A percentile compares a stretch with the other conserved stretches of the same genome.
These are phyloP conservation scores for Hymenoscyphus albidus DNA, from an alignment of 2,329 filamentous ascomycete species.

Conservation along the genomic window DNA sequence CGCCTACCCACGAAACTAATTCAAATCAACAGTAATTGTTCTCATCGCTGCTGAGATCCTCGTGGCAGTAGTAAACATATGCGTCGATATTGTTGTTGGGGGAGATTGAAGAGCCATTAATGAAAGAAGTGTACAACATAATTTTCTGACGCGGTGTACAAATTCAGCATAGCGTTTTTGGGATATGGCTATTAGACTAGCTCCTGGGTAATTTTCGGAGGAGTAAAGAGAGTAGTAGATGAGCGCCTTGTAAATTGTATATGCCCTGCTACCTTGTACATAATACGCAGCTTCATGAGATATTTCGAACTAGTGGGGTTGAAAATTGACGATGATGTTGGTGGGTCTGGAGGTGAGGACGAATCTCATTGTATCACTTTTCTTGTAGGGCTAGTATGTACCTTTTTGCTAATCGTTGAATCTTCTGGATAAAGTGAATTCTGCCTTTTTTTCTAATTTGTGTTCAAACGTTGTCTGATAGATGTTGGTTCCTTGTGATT, in stretches of 20 bases:
- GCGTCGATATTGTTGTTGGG: conserved; percentile 84
- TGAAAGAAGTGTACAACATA: background rate
- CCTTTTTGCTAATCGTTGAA: no score
- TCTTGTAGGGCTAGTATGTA: no score
- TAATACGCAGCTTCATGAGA: no score
- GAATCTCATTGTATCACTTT: no score
- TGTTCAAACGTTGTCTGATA: no score
- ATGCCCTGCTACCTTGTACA: no score
- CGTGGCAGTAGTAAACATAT: conserved; percentile 88
- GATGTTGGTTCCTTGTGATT: no score
- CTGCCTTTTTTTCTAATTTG: no score
- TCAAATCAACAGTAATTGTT: conserved; percentile 69
- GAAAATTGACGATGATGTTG: background rate
- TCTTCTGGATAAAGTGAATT: no score
- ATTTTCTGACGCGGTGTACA: background rate
- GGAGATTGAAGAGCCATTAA: conserved; percentile 42
- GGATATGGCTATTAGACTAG: background rate
- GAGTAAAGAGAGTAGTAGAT: background rate
- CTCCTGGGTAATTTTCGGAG: background rate
- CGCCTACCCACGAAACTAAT: background rate
- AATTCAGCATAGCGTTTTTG: background rate
- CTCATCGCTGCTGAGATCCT: conserved; percentile 94
- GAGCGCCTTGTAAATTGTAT: background rate
- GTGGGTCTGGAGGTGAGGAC: background rate
- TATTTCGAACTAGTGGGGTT: background rate